Conservation (phyloP, 768 basidiomycete species). For the Tulasnella calospora region DNA sequence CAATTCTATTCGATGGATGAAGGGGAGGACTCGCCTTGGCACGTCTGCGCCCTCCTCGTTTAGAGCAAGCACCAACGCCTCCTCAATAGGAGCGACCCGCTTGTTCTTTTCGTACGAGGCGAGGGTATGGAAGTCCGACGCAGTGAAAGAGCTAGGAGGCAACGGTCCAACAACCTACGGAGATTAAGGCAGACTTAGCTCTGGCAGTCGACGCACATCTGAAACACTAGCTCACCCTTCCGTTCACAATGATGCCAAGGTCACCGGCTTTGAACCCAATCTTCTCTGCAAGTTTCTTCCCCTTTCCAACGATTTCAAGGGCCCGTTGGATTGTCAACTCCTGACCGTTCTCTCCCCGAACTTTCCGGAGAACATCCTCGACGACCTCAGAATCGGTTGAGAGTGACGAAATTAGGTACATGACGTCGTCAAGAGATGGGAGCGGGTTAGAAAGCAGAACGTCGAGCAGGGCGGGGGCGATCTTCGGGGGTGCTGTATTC, state of each 20-base stretch:
- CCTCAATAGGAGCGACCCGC: conserved; percentile 62
- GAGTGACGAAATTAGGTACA: background rate
- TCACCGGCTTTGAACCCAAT: conserved; percentile 58
- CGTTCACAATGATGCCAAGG: conserved; percentile 69
- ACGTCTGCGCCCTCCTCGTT: background rate
- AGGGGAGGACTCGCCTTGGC: background rate
- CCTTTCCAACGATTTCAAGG: background rate
- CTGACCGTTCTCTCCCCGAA: background rate
- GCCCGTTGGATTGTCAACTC: background rate
- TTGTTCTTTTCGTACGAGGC: conserved; percentile 69
- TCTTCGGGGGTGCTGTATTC: background rate
- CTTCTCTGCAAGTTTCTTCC: conserved; percentile 46
- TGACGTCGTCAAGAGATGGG: background rate
- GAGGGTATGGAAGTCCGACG: conserved; percentile 68
- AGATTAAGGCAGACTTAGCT: background rate
- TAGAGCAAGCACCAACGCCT: conserved; percentile 47
- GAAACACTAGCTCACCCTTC: conserved; percentile 55
- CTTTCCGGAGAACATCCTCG: background rate
- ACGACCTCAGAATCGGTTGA: background rate
- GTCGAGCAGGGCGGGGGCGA: background rate
- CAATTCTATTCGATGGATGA: conserved; percentile 26
- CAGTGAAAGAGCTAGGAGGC: conserved; percentile 50
- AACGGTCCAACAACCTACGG: conserved; percentile 74
- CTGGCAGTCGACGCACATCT: conserved; percentile 15
- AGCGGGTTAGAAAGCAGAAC: background rate